phyloP scores from a whole-genome alignment of 2,329 filamentous ascomycete genomes.

The Paraconiothyrium sp. region DNA sequence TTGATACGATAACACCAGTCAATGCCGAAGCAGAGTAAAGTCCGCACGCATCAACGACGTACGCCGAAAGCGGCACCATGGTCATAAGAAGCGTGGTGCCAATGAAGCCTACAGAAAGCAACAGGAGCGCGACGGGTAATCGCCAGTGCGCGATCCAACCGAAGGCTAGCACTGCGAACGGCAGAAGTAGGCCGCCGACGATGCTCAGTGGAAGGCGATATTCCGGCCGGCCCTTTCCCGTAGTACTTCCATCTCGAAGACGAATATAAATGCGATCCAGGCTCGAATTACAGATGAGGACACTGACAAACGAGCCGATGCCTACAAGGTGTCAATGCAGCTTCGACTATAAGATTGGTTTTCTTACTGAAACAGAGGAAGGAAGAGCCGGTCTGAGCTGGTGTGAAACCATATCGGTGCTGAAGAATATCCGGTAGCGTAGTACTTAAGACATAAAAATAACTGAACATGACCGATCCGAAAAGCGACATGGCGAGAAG shows the following conservation, averaged over 20 bases:
- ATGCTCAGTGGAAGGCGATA: conserved; percentile 64
- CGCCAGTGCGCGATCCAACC: conserved; percentile 61
- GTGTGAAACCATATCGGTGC: conserved; percentile 55
- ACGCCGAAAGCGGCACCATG: conserved; percentile 63
- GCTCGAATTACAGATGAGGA: conserved; percentile 60
- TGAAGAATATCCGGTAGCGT: conserved; percentile 56
- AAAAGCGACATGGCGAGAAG: conserved; percentile 62
- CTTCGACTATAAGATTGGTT: neutral
- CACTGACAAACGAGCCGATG: conserved; percentile 59
- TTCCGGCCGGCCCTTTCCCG: conserved; percentile 61
- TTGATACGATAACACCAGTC: conserved; percentile 65
- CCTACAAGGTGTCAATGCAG: conserved; percentile 42
- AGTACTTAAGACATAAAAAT: conserved; percentile 59
- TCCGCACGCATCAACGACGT: conserved; percentile 67
- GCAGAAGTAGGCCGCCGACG: conserved; percentile 58
- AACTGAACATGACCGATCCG: conserved; percentile 54
- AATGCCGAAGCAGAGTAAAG: conserved; percentile 66
- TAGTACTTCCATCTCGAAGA: conserved; percentile 54
- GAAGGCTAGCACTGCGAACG: conserved; percentile 57
- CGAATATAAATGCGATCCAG: conserved; percentile 65
- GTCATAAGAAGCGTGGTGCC: conserved; percentile 59
- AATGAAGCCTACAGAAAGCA: conserved; percentile 57
- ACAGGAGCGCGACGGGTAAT: conserved; percentile 55
- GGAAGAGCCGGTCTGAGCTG: conserved; percentile 61
- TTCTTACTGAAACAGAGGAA: conserved; percentile 65